phyloP scores from a whole-genome alignment of 2,329 filamentous ascomycete species.

The Tothia fuscella region DNA sequence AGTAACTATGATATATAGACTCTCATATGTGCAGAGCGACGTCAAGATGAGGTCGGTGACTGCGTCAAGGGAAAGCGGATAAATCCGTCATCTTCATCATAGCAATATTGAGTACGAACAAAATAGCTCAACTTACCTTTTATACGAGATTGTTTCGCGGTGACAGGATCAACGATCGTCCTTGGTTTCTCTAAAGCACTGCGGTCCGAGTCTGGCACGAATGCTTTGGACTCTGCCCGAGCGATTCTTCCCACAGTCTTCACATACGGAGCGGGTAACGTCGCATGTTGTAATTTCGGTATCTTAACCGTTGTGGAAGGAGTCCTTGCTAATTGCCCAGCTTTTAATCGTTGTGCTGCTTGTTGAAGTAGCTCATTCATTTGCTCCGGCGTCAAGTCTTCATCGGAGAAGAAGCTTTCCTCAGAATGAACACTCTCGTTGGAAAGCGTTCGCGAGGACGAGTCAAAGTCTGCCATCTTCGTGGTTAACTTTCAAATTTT shows the following conservation, averaged over 20 bases:
- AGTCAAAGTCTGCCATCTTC: conserved; percentile 8
- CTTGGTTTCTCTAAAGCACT: conserved; percentile 36
- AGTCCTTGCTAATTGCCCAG: no score
- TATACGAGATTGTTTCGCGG: no score
- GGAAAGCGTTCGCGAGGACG: conserved; percentile 8
- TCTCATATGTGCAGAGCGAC: conserved; percentile 60
- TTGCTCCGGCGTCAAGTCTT: conserved; percentile 6
- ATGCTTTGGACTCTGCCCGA: conserved; percentile 3
- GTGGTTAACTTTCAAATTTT: no score
- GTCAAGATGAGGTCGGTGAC: conserved; percentile 69
- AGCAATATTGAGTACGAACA: conserved; percentile 19
- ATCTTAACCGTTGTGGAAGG: no score
- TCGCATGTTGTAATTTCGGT: conserved; percentile 1
- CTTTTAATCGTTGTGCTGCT: conserved; percentile 6
- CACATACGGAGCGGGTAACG: conserved; percentile 8
- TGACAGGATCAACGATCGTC: conserved; percentile 43
- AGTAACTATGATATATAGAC: conserved; percentile 63
- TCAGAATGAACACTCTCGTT: conserved; percentile 6
- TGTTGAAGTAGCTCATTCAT: conserved; percentile 8
- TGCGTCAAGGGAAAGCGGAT: conserved; percentile 66
- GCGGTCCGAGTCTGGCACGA: conserved; percentile 26
- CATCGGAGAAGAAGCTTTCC: conserved; percentile 1
- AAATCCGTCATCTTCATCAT: conserved; percentile 67
- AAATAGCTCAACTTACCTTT: conserved; percentile 10
- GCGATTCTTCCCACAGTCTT: neutral